Percentiles rank a stretch among this genome's conserved stretches.
Conservation (phyloP, 805 yeast species). For the Komagataella populi region DNA sequence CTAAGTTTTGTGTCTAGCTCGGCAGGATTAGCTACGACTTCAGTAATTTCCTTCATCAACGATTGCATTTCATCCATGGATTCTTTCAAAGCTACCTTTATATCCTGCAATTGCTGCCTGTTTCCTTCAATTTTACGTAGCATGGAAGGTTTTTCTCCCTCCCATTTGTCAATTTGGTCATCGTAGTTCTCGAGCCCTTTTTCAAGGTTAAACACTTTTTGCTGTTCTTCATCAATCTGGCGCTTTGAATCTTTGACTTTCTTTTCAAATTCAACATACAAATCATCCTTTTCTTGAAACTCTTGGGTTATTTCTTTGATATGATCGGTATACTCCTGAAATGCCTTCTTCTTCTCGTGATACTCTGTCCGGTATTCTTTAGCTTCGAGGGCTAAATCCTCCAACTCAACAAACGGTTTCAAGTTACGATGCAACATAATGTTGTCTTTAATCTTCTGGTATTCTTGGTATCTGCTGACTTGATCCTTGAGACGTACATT, state of each 20-base stretch:
- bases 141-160: slow-evolving; percentile 1
- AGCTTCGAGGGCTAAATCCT: slow-evolving; percentile 15
- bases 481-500: slow-evolving; percentile 26
- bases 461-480: slow-evolving; percentile 32
- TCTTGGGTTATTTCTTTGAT: background rate
- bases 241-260: slow-evolving; percentile 18
- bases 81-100: background rate
- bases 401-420: slow-evolving; percentile 20
- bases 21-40: slow-evolving; percentile 5
- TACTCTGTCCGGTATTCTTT: slow-evolving; percentile 18
- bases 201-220: slow-evolving; percentile 22
- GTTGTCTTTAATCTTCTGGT: slow-evolving; percentile 27
- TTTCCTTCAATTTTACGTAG: slow-evolving; percentile 3
- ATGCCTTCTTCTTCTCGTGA: slow-evolving; percentile 24
- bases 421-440: slow-evolving; percentile 21
- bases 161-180: slow-evolving; percentile 5
- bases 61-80: slow-evolving; percentile 1
- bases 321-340: background rate
- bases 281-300: background rate
- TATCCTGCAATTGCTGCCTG: background rate
- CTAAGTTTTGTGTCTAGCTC: slow-evolving; percentile 9
- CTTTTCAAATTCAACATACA: slow-evolving; percentile 5
- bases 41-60: slow-evolving; percentile 2
- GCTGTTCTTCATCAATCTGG: slow-evolving; percentile 18
- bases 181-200: slow-evolving; percentile 16